Percentiles rank a stretch among this genome's conserved stretches.
Evolutionary conservation across 2,329 filamentous ascomycete species (phyloP).

Genomic region (Daldinia sp.): DNA sequence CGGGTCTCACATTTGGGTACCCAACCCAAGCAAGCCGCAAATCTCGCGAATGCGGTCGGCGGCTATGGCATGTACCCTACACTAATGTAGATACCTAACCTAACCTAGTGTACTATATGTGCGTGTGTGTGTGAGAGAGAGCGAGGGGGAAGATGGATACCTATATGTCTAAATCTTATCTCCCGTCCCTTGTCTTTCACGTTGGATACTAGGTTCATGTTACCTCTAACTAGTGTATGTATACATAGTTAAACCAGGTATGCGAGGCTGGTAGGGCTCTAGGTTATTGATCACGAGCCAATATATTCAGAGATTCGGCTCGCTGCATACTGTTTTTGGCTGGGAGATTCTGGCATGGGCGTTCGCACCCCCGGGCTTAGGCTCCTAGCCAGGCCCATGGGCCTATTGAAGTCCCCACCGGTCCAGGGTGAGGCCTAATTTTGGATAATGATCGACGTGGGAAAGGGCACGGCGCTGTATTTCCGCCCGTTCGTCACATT

Average conservation of each 20-base stretch:
- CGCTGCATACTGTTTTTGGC: constrained; percentile 14
- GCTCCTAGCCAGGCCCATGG: constrained; percentile 1
- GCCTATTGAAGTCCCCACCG: constrained; percentile 14
- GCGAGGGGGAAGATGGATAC: too few relatives aligned
- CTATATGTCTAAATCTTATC: not conserved
- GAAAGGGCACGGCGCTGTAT: constrained; percentile 15
- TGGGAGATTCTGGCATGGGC: not conserved
- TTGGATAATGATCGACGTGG: constrained; percentile 28
- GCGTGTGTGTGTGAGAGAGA: not conserved
- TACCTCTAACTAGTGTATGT: not conserved
- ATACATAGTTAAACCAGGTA: not conserved
- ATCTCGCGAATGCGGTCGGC: constrained; percentile 2
- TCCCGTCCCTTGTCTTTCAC: not conserved
- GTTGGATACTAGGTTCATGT: not conserved
- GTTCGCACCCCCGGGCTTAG: constrained; percentile 4
- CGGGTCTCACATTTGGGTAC: not conserved
- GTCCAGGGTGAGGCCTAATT: constrained; percentile 11
- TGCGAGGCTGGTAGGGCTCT: not conserved
- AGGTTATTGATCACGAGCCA: constrained; percentile 24
- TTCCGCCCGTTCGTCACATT: constrained; percentile 33
- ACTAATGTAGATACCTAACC: too few relatives aligned
- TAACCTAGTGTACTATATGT: not conserved
- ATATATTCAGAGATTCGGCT: constrained; percentile 15
- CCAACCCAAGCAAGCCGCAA: not conserved
- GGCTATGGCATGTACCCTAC: not conserved